Conservation (phyloP, 2,329 filamentous ascomycete genomes). For the Gaeumannomyces tritici region DNA sequence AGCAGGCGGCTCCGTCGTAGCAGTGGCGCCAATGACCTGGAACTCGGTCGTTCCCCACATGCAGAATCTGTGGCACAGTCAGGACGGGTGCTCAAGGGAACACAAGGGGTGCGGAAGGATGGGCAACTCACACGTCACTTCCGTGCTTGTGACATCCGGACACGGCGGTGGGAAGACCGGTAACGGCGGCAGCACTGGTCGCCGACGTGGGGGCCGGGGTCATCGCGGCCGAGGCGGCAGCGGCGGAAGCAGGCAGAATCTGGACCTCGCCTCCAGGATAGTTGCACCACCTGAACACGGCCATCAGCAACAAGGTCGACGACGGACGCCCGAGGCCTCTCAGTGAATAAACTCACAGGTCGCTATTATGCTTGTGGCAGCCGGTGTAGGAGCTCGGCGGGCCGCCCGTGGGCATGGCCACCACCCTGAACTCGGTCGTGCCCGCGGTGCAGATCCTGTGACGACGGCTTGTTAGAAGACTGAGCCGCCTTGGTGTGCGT, state of each 20-base stretch:
- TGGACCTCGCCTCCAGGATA: constrained; percentile 26
- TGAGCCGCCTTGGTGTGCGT: no score
- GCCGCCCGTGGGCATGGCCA: not conserved
- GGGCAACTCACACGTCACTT: constrained; percentile 24
- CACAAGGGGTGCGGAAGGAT: not conserved
- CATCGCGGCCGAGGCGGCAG: constrained; percentile 9
- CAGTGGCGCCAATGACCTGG: constrained; percentile 43
- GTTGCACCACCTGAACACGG: not conserved
- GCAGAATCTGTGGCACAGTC: constrained; percentile 27
- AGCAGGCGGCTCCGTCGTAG: constrained; percentile 45
- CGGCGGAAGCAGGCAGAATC: constrained; percentile 18
- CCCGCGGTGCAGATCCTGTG: not conserved
- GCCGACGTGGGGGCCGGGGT: constrained; percentile 3
- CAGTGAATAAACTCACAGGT: constrained; percentile 26
- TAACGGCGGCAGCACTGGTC: not conserved
- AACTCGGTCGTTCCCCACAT: constrained; percentile 33
- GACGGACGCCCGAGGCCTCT: constrained; percentile 4
- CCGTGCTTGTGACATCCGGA: constrained; percentile 32
- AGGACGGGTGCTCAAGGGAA: not conserved
- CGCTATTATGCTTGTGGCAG: constrained; percentile 40
- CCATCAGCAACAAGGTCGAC: not conserved
- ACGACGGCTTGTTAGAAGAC: not conserved
- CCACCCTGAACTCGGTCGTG: constrained; percentile 3
- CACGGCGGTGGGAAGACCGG: constrained; percentile 19
- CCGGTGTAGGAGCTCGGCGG: constrained; percentile 20